Percentiles rank a stretch among this genome's conserved stretches.
Conservation (phyloP, 2,329 filamentous ascomycete genomes). For the Xylaria arbuscula region DNA sequence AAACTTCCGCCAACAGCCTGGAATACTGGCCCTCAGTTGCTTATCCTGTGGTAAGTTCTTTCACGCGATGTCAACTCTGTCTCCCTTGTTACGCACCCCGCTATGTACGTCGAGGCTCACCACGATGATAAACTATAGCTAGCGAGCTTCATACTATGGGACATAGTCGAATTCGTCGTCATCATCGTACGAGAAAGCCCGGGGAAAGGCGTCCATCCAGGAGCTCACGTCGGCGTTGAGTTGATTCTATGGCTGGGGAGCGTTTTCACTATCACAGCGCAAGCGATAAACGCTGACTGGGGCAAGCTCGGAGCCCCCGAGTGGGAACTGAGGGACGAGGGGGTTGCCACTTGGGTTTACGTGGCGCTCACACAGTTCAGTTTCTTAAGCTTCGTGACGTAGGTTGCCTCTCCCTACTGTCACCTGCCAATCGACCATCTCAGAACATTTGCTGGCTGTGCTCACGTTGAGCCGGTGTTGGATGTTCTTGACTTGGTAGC, state of each 20-base stretch:
- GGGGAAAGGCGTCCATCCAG: constrained; percentile 43
- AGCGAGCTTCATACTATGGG: constrained; percentile 39
- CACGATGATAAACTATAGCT: constrained; percentile 28
- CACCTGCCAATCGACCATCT: neutral
- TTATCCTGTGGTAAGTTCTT: constrained; percentile 31
- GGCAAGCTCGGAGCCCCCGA: neutral
- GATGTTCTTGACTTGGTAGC: neutral
- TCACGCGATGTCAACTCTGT: neutral
- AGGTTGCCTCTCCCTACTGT: constrained; percentile 9
- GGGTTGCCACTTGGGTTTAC: neutral
- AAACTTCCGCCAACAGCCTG: neutral
- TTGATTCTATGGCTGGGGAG: constrained; percentile 39
- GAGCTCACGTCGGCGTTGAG: constrained; percentile 46
- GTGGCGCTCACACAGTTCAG: constrained; percentile 29
- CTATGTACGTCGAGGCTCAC: constrained; percentile 11
- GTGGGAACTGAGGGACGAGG: neutral
- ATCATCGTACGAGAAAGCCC: constrained; percentile 40
- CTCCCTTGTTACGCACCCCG: neutral
- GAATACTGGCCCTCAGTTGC: constrained; percentile 10
- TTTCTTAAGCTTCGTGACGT: constrained; percentile 30
- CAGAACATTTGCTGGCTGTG: neutral
- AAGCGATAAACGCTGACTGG: constrained; percentile 17
- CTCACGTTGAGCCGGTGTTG: neutral
- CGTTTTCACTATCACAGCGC: constrained; percentile 20
- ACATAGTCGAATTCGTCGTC: constrained; percentile 44